A percentile compares a stretch with the other conserved stretches of the same genome.
phyloP scores from a whole-genome alignment of 179 eudicot genomes.

The Nepenthes alata region DNA sequence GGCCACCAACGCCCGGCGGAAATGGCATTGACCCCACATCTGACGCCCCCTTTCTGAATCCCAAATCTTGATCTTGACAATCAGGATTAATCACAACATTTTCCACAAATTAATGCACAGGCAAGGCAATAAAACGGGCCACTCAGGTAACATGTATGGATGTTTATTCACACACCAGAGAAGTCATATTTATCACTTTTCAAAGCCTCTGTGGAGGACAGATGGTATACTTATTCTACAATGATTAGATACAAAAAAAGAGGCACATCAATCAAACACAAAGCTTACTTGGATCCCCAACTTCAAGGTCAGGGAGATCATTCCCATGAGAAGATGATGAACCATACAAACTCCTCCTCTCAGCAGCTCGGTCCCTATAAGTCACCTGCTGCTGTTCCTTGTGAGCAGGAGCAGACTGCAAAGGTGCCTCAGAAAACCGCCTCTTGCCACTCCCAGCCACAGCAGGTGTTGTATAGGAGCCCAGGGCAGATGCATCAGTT shows the following conservation, averaged over 20 bases:
- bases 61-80: slow-evolving; percentile 66
- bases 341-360: slow-evolving; percentile 90
- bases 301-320: slow-evolving; percentile 31
- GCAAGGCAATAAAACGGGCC: slow-evolving; percentile 21
- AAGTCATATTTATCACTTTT: neutral
- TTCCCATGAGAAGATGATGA: slow-evolving; percentile 59
- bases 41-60: slow-evolving; percentile 50
- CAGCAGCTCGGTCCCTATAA: slow-evolving; percentile 97
- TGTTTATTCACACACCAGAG: slow-evolving; percentile 6
- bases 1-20: slow-evolving; percentile 92
- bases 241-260: no score
- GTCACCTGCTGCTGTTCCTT: slow-evolving; percentile 60
- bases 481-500: slow-evolving; percentile 84
- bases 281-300: slow-evolving; percentile 72
- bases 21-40: slow-evolving; percentile 76
- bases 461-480: slow-evolving; percentile 47
- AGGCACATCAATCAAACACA: neutral
- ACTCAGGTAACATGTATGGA: slow-evolving; percentile 12
- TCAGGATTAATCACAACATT: slow-evolving; percentile 41
- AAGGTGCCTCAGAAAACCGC: slow-evolving; percentile 88
- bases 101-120: slow-evolving; percentile 41
- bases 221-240: no score
- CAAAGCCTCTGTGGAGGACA: no score
- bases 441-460: slow-evolving; percentile 65
- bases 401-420: slow-evolving; percentile 29